Evolutionary conservation across 768 basidiomycete genomes (phyloP), one percentile per base, ranked within the genome.

Genomic region (Pleurotus ostreatus): DNA sequence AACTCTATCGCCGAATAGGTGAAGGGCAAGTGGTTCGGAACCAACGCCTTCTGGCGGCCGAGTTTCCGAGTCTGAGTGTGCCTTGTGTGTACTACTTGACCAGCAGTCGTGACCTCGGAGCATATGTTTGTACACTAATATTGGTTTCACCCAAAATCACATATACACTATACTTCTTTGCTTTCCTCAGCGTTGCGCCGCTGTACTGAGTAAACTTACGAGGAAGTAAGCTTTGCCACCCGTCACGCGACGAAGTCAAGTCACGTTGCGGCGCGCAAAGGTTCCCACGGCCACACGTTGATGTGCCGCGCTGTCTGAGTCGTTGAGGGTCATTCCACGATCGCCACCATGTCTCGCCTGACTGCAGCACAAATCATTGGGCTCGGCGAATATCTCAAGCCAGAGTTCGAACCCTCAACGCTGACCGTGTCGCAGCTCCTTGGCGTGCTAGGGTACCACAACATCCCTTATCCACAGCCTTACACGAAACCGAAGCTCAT

Each of bases 401-500:
- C 83, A 8, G 83, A 87, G 65, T 94, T 92, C 55, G 85, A 94
- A 61, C 84, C 92, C 15, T 59, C 78, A 1, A 71, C 79, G 2
- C 79, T 94, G 54, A 94, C 91, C 0, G 82, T 93, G 23, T 80
- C 89, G n/a, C 89, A 93, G 64, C 76, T 94, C 4, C 78, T 89
- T 9, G 91, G 89, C 45, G 74, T 94, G 30, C 77, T 94, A 55
- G 81, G 83, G 41, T 87, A 83, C 65, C 92, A 94, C 70, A 85
- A 87, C 61, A 73, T 92, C 66, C 78, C 76, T 44, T 90, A 85
- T 69, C 87, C 89, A 6, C 78, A 83, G 5, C 86, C 86, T 2
- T 85, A 88, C 68, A 86, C 85, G 44, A 94, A 94, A 65, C 73
- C 85, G 3, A 90, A 85, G 65, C 79, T 94, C 16, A 80, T 92